Base-by-base conservation (phyloP, 2,329 filamentous ascomycete genomes). In the Colletotrichum cordylinicola region DNA sequence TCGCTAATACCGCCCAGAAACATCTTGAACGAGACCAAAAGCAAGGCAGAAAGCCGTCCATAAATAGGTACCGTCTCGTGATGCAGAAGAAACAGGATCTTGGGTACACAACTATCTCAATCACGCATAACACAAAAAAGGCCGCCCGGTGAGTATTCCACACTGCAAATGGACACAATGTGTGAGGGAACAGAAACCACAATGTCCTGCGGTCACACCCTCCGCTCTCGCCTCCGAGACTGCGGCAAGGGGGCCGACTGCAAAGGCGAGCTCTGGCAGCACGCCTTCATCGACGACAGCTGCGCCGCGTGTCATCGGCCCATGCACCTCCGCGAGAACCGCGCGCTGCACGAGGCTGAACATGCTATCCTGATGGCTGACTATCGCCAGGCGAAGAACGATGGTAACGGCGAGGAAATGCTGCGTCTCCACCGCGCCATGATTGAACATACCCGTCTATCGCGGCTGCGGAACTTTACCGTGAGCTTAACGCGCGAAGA, bases 221-320 rank as follows among this genome's bases (percentile, higher is more conserved):
- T 82, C 15, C 70, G 69, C 27, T 71, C 78, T 65, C 70, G 39
- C n/a, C 77, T 79, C 58, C 68, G 29, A 8, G 29, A 68, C 39
- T 77, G 67, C 55, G 79, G 78, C 62, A 39, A 60, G 67, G 52
- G 43, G n/a, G 56, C 35, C 6, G n/a, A 48, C 10, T 67, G 76
- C 72, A n/a, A 78, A 68, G 33, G 21, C 67, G 24, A 48, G 58
- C 1, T 66, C 55, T 9, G 39, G 56, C 21, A 73, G 68, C 8
- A 75, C 77, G 37, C 74, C 15, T 80, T 80, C 70, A 67, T 86
- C 58, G 74, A 82, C 56, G 84, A 85, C 77, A 84, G 82, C n/a
- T 87, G 85, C 78, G 82, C 84, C 9, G 67, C 76, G 8, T 87
- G 85, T 75, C 84, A 86, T 66, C 81, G 82, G 0, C 79, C 79